Evolutionary conservation across 2,329 filamentous ascomycete species (phyloP).

Genomic region (Metarhizium anisopliae): DNA sequence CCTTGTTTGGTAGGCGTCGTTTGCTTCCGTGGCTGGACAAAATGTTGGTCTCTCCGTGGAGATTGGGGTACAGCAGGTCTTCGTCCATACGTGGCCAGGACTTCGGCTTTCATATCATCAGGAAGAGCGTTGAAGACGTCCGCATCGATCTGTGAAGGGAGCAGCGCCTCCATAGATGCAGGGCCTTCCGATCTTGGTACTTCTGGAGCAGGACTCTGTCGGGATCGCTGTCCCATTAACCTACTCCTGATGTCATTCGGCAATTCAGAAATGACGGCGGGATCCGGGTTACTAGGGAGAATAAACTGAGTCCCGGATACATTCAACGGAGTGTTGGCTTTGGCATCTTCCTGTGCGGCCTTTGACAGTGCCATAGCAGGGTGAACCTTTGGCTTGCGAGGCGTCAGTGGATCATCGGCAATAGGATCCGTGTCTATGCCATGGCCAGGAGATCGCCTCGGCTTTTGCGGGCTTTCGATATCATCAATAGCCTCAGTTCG

Average conservation of each 20-base stretch:
- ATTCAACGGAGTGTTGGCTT: constrained; percentile 63
- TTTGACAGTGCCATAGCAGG: constrained; percentile 43
- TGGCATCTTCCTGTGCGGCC: constrained; percentile 38
- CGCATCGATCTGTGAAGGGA: constrained; percentile 74
- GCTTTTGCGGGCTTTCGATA: constrained; percentile 24
- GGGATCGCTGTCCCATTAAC: constrained; percentile 51
- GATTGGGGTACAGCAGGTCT: constrained; percentile 35
- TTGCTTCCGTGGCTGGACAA: constrained; percentile 41
- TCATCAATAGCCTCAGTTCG: constrained; percentile 44
- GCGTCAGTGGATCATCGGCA: constrained; percentile 44
- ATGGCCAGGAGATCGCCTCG: constrained; percentile 19
- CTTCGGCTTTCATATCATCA: constrained; percentile 74
- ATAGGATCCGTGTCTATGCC: constrained; percentile 40
- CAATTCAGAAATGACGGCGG: constrained; percentile 71
- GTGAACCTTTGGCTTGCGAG: constrained; percentile 42
- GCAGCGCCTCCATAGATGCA: constrained; percentile 27
- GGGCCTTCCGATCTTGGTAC: constrained; percentile 29
- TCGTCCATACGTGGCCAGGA: constrained; percentile 61
- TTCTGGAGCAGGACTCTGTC: constrained; percentile 10
- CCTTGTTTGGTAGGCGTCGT: constrained; percentile 60
- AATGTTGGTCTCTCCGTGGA: constrained; percentile 42
- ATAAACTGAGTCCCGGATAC: constrained; percentile 85
- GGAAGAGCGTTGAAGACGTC: constrained; percentile 79
- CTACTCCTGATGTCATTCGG: constrained; percentile 74
- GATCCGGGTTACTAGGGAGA: constrained; percentile 75